Evolutionary conservation across 106 monocot genomes (phyloP).

Genomic region (Apostasia shenzhenica): DNA sequence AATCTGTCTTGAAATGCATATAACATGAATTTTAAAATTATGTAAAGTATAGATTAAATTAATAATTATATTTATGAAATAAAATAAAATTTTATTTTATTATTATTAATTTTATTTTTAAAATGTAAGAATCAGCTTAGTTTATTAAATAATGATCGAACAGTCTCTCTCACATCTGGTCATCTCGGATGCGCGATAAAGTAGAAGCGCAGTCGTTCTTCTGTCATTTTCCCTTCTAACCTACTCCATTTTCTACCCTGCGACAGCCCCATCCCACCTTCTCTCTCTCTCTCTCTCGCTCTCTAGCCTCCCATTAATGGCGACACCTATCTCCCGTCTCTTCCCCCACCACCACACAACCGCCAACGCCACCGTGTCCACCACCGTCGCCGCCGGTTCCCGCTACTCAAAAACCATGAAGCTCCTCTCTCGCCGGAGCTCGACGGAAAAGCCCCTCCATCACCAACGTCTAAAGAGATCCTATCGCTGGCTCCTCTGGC

Average conservation of each 20-base stretch:
- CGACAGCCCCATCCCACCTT: conserved; percentile 8
- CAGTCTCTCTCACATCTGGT: no score
- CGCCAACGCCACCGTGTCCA: conserved; percentile 6
- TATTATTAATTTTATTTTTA: no score
- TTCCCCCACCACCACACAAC: neutral
- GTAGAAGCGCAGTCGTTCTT: neutral
- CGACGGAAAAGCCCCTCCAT: conserved; percentile 8
- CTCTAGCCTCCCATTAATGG: neutral
- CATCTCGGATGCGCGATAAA: neutral
- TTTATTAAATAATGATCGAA: no score
- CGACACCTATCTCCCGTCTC: neutral
- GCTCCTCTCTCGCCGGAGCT: conserved; percentile 7
- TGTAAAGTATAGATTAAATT: no score
- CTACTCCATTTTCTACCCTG: conserved; percentile 14
- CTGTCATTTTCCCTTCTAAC: conserved; percentile 5
- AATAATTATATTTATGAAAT: no score
- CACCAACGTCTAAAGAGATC: conserved; percentile 20
- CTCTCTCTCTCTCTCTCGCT: neutral
- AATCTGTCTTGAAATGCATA: no score
- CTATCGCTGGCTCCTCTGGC: conserved; percentile 41
- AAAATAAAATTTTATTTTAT: no score
- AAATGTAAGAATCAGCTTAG: no score
- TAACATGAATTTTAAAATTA: no score
- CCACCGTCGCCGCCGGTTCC: neutral
- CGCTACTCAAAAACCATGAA: conserved; percentile 19